Conservation (phyloP, 208 protist species). For the Trichomonas tenax region DNA sequence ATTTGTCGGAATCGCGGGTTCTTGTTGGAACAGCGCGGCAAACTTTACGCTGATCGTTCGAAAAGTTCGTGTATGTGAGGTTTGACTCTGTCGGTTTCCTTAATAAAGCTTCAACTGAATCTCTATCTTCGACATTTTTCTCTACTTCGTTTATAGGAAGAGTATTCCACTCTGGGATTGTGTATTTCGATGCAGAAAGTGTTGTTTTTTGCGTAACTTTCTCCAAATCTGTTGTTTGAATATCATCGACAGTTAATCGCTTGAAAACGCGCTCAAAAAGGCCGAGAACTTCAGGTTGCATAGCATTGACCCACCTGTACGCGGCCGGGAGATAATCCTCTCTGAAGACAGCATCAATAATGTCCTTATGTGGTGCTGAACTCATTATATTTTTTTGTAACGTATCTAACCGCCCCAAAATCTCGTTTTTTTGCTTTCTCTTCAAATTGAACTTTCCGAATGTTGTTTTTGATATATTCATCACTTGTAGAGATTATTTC, state of each 20-base stretch:
- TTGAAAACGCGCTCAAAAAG: background rate
- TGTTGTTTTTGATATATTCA: no score
- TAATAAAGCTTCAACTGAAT: background rate
- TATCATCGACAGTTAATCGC: background rate
- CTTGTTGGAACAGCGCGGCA: background rate
- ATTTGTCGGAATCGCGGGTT: background rate
- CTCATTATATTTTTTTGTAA: background rate
- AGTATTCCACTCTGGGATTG: background rate
- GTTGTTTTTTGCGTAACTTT: background rate
- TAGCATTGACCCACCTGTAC: background rate
- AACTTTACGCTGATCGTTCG: background rate
- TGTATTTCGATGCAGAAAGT: background rate
- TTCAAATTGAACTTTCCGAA: no score
- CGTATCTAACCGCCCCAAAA: background rate
- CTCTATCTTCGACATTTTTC: background rate
- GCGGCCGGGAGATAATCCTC: background rate
- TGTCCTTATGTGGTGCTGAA: background rate
- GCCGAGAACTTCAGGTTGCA: background rate
- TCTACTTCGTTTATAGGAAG: background rate
- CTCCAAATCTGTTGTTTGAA: no score
- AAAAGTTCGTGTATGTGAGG: background rate
- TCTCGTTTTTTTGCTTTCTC: no score
- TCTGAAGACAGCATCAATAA: background rate
- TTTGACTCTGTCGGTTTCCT: background rate
- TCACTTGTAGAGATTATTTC: no score